Conservation (phyloP, 1,284 basidiomycete genomes). For the Cyathus olla region DNA sequence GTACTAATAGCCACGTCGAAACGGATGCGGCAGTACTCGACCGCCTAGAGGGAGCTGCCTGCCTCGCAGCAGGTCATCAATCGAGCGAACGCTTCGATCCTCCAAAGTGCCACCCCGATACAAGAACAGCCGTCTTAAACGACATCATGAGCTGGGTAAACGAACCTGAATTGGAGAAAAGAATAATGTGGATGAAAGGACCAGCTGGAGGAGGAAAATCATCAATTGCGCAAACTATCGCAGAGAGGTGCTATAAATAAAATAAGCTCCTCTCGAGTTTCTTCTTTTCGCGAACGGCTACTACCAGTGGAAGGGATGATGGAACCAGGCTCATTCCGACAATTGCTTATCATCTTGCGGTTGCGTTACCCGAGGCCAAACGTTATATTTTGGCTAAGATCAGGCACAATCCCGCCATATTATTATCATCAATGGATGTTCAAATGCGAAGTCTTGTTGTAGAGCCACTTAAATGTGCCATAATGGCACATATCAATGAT, state of each 20-base stretch:
- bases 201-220: constrained; percentile 3
- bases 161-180: not conserved
- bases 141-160: not conserved
- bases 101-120: constrained; percentile 3
- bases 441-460: not conserved
- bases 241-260: not conserved
- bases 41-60: too few species aligned
- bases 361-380: not conserved
- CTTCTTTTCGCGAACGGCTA: not conserved
- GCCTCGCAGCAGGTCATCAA: not conserved
- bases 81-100: constrained; percentile 1
- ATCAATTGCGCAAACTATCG: not conserved
- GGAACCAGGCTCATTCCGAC: not conserved
- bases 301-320: not conserved
- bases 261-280: not conserved
- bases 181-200: constrained; percentile 1
- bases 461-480: not conserved
- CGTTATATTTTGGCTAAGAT: not conserved
- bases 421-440: not conserved
- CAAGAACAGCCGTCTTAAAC: not conserved
- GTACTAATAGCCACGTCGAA: too few species aligned
- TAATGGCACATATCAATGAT: too few species aligned
- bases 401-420: not conserved
- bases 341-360: not conserved
- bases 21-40: too few species aligned